Percentiles rank a stretch among this genome's conserved stretches.
Conservation (phyloP, 2,329 filamentous ascomycete species). For the Ascochyta viciae-villosae region DNA sequence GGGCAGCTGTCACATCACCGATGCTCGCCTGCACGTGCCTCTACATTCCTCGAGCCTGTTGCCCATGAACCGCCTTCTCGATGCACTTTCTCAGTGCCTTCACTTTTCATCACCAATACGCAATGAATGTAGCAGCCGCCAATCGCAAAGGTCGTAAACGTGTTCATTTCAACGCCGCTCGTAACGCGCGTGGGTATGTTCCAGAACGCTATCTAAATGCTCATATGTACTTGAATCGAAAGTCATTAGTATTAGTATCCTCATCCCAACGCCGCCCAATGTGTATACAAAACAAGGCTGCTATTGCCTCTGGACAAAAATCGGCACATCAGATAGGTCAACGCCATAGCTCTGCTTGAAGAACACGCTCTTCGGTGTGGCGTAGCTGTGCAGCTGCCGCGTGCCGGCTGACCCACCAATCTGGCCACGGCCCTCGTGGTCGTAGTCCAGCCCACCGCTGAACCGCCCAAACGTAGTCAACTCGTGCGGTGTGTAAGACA, state of each 20-base stretch:
- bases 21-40: slow-evolving; percentile 11
- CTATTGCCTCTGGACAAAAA: slow-evolving; percentile 32
- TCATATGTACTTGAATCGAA: slow-evolving; percentile 7
- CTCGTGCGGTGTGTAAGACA: slow-evolving; percentile 11
- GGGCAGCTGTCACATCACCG: slow-evolving; percentile 4
- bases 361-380: slow-evolving; percentile 40
- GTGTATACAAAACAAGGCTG: neutral
- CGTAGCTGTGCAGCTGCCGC: slow-evolving; percentile 38
- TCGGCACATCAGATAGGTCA: slow-evolving; percentile 44
- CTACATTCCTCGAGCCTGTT: neutral
- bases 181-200: neutral
- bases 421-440: slow-evolving; percentile 43
- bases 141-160: neutral
- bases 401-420: slow-evolving; percentile 49
- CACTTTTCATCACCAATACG: neutral
- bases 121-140: neutral
- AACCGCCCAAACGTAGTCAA: slow-evolving; percentile 39
- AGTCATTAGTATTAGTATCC: slow-evolving; percentile 6
- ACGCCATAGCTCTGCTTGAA: slow-evolving; percentile 40
- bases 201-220: slow-evolving; percentile 3
- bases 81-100: slow-evolving; percentile 1
- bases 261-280: slow-evolving; percentile 1
- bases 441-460: slow-evolving; percentile 46
- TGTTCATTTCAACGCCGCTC: slow-evolving; percentile 4
- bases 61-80: neutral